Evolutionary conservation across 495 filamentous ascomycete species (phyloP).

Genomic region (Parathielavia appendiculata): DNA sequence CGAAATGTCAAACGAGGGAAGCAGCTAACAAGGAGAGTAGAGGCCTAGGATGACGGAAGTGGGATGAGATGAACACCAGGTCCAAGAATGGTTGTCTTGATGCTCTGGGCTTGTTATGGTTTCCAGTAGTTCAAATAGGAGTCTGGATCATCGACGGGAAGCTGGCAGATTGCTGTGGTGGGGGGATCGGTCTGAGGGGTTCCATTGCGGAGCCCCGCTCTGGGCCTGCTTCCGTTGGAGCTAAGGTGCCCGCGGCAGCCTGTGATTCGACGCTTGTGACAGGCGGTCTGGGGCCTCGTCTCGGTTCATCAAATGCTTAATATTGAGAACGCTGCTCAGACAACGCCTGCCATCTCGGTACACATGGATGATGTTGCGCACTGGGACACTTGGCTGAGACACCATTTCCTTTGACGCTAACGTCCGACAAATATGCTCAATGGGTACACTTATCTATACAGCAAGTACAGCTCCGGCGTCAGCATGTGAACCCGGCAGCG

Average conservation of each 20-base stretch:
- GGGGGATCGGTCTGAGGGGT: conserved; percentile 19
- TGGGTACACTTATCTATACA: conserved; percentile 29
- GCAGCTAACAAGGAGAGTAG: not conserved
- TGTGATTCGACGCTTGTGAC: conserved; percentile 28
- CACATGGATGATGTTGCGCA: not conserved
- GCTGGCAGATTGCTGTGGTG: conserved; percentile 12
- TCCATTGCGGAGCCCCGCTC: conserved; percentile 27
- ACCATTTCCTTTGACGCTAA: not conserved
- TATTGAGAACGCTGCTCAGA: not conserved
- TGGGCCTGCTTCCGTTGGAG: conserved; percentile 20
- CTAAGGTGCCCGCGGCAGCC: conserved; percentile 11
- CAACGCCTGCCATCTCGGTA: not conserved
- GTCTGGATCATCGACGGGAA: conserved; percentile 2
- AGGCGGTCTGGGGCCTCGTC: conserved; percentile 28
- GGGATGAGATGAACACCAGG: conserved; percentile 10
- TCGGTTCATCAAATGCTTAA: conserved; percentile 27
- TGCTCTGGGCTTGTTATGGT: conserved; percentile 16
- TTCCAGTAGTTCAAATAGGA: conserved; percentile 5
- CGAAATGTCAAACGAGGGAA: not conserved
- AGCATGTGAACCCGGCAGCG: not conserved
- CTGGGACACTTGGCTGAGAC: not conserved
- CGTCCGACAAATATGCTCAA: conserved; percentile 8
- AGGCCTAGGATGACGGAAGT: not conserved
- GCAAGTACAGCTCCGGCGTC: not conserved
- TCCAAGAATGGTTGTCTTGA: conserved; percentile 5